Evolutionary conservation across 768 basidiomycete genomes (phyloP).

Genomic region (Termitomyces sp.): DNA sequence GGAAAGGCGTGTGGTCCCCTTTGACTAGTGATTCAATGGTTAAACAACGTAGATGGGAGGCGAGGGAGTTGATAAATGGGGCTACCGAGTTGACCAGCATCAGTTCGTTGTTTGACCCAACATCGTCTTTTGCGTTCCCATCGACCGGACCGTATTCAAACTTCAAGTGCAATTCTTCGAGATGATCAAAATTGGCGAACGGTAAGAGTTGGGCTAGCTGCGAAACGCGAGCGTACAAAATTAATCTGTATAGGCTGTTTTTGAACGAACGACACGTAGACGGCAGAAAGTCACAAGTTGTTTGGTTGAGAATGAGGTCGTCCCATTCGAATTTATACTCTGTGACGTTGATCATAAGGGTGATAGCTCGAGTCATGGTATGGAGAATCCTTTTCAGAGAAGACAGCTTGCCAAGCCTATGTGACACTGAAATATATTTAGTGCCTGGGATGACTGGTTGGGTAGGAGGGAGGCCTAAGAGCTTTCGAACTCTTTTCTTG

Average conservation of each 20-base stretch:
- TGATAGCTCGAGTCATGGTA: slow-evolving; percentile 20
- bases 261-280: too few species aligned
- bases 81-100: slow-evolving; percentile 24
- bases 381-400: too few species aligned
- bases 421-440: neutral
- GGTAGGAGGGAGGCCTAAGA: too few species aligned
- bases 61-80: slow-evolving; percentile 28
- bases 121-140: too few species aligned
- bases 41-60: slow-evolving; percentile 26
- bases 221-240: too few species aligned
- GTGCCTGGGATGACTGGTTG: neutral
- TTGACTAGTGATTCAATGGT: slow-evolving; percentile 29
- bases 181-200: too few species aligned
- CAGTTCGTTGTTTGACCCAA: neutral
- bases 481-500: too few species aligned
- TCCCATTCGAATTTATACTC: slow-evolving; percentile 34
- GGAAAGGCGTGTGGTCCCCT: slow-evolving; percentile 31
- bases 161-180: too few species aligned
- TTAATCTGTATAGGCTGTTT: too few species aligned
- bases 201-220: too few species aligned
- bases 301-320: slow-evolving; percentile 24
- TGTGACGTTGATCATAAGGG: slow-evolving; percentile 24
- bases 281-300: too few species aligned
- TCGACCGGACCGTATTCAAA: too few species aligned
- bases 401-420: neutral